Conservation (phyloP, 495 filamentous ascomycete genomes). For the Staphylotrichum tortipilum region DNA sequence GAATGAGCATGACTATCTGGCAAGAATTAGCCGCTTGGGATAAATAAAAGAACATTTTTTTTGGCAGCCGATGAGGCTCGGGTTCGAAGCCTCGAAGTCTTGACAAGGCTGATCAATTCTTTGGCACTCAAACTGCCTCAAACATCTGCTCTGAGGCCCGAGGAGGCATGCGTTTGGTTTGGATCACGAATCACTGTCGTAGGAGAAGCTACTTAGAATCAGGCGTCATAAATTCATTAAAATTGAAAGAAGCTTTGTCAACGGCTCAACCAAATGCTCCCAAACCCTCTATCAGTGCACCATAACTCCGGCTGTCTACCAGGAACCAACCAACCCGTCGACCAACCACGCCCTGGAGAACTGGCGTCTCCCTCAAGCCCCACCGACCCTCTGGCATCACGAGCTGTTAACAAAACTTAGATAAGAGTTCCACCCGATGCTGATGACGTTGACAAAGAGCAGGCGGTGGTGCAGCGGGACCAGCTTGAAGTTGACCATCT, state of each 20-base stretch:
- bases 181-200: too few species aligned
- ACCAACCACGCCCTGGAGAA: too few species aligned
- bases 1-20: too few species aligned
- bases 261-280: not conserved
- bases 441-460: conserved; percentile 79
- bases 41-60: too few species aligned
- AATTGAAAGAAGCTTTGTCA: not conserved
- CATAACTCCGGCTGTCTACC: conserved; percentile 1
- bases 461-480: conserved; percentile 81
- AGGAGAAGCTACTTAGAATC: too few species aligned
- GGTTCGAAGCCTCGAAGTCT: too few species aligned
- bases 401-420: conserved; percentile 71
- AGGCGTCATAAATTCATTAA: not conserved
- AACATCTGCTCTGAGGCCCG: too few species aligned
- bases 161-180: too few species aligned
- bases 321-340: not conserved
- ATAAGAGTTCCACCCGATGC: conserved; percentile 90
- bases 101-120: too few species aligned
- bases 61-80: too few species aligned
- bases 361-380: not conserved
- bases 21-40: too few species aligned
- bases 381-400: not conserved
- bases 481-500: conserved; percentile 82
- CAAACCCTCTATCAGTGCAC: not conserved
- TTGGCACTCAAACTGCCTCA: too few species aligned